Evolutionary conservation across 2,329 filamentous ascomycete species (phyloP).

Genomic region (Zymoseptoria tritici): DNA sequence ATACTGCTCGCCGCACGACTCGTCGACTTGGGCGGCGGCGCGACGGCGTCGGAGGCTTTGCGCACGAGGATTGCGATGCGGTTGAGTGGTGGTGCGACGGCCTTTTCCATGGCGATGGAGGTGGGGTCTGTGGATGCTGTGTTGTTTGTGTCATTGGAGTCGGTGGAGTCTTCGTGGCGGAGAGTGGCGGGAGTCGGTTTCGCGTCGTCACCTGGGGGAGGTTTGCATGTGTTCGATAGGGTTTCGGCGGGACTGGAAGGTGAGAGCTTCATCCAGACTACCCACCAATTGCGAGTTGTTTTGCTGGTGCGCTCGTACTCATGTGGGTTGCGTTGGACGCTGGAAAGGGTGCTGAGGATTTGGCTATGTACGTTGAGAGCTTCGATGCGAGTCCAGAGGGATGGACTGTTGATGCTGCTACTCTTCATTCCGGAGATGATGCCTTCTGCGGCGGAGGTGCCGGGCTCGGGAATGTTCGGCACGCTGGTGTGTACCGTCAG

Average conservation of each 20-base stretch:
- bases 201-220: not conserved
- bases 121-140: slow-evolving; percentile 8
- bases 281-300: slow-evolving; percentile 59
- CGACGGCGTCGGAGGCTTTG: slow-evolving; percentile 22
- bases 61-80: slow-evolving; percentile 39
- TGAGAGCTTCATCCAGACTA: slow-evolving; percentile 55
- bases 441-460: slow-evolving; percentile 35
- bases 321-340: slow-evolving; percentile 39
- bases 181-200: not conserved
- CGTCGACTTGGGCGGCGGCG: slow-evolving; percentile 3
- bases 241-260: slow-evolving; percentile 15
- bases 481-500: slow-evolving; percentile 55
- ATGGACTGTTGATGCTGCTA: slow-evolving; percentile 10
- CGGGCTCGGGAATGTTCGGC: slow-evolving; percentile 55
- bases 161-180: slow-evolving; percentile 6
- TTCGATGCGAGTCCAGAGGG: slow-evolving; percentile 49
- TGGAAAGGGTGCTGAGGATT: slow-evolving; percentile 49
- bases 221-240: not conserved
- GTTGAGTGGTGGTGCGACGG: slow-evolving; percentile 15
- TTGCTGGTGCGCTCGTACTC: slow-evolving; percentile 57
- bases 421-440: slow-evolving; percentile 14
- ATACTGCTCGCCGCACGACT: slow-evolving; percentile 24
- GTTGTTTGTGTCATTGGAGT: slow-evolving; percentile 1
- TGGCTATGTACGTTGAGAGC: slow-evolving; percentile 56
- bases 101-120: slow-evolving; percentile 2